Percentiles rank a stretch among this genome's conserved stretches.
Evolutionary conservation across 208 protist genomes (phyloP).

Genomic region (Acanthamoeba rhysodes): DNA sequence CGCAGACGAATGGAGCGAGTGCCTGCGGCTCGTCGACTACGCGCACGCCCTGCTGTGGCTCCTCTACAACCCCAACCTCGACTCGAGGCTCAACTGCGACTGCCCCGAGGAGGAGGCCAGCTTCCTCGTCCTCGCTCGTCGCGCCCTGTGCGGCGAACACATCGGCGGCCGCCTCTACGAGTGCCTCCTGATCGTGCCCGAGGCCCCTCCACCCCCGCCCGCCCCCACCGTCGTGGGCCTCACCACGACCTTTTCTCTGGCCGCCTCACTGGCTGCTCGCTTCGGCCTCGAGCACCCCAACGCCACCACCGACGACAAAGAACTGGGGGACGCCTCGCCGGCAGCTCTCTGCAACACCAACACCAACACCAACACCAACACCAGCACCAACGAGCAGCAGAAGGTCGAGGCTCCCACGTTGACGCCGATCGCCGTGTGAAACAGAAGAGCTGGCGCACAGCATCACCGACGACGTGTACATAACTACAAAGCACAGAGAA

Average conservation of each 20-base stretch:
- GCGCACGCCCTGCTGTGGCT: conserved; percentile 67
- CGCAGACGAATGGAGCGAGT: conserved; percentile 63
- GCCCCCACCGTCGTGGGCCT: neutral
- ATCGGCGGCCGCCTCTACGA: neutral
- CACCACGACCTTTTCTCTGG: neutral
- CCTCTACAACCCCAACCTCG: conserved; percentile 72
- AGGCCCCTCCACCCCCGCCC: neutral
- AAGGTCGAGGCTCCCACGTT: too few relatives aligned
- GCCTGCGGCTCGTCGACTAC: conserved; percentile 47
- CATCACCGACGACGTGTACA: too few relatives aligned
- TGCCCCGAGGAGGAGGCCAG: neutral
- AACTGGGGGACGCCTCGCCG: too few relatives aligned
- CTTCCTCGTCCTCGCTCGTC: neutral
- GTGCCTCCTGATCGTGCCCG: neutral
- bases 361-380: too few relatives aligned
- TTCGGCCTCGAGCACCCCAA: too few relatives aligned
- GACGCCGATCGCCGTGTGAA: too few relatives aligned
- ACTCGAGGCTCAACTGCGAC: conserved; percentile 48
- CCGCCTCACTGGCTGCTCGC: neutral
- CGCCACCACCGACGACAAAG: too few relatives aligned
- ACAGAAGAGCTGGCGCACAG: too few relatives aligned
- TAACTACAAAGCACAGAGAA: too few relatives aligned
- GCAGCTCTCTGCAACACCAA: too few relatives aligned
- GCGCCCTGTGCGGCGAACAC: neutral
- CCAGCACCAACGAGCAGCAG: too few relatives aligned